Evolutionary conservation across 192 early-diverging fungal genomes (phyloP), one percentile per base, ranked within the genome.

Genomic region (Entophlyctis helioformis): DNA sequence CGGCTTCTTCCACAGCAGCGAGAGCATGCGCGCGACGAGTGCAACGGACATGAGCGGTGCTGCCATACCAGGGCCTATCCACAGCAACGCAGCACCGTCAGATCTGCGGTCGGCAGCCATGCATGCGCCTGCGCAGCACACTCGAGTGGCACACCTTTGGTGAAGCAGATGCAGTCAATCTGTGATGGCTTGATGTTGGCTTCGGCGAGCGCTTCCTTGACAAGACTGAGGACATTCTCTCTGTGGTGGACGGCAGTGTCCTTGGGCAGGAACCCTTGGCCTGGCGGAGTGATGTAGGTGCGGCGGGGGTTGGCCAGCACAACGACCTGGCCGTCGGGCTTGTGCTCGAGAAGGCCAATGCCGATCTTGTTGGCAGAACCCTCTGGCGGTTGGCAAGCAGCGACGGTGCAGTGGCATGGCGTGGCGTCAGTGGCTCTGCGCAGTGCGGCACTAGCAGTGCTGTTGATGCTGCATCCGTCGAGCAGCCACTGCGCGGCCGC

Each of bases 31-130:
- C 0, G 96, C 91, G 7, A 91, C 90, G 34, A 93, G 60, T 10
- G 91, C 93, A 1, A 92, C 88, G 1, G 86, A 86, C 18, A 72
- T 69, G 48, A 98, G 61, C 1, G 96, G 96, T n/a, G 87, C 89
- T 2, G 87, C 93, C 92, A 98, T 98, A 0, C 96, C 96, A 10
- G 96, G 96, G 0, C 95, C 94, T 78, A 37, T 24, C n/a, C n/a
- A n/a, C n/a, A n/a, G n/a, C n/a, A n/a, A n/a, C n/a, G n/a, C n/a
- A n/a, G n/a, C n/a, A n/a, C n/a, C n/a, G n/a, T n/a, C n/a, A n/a
- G n/a, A n/a, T n/a, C n/a, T n/a, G n/a, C n/a, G n/a, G n/a, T n/a
- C n/a, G n/a, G n/a, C n/a, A n/a, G n/a, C n/a, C n/a, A n/a, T n/a
- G n/a, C n/a, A n/a, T n/a, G n/a, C n/a, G n/a, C n/a, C n/a, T n/a